Evolutionary conservation across 441 rosid species (phyloP).

Genomic region (Erodium chrysanthum): DNA sequence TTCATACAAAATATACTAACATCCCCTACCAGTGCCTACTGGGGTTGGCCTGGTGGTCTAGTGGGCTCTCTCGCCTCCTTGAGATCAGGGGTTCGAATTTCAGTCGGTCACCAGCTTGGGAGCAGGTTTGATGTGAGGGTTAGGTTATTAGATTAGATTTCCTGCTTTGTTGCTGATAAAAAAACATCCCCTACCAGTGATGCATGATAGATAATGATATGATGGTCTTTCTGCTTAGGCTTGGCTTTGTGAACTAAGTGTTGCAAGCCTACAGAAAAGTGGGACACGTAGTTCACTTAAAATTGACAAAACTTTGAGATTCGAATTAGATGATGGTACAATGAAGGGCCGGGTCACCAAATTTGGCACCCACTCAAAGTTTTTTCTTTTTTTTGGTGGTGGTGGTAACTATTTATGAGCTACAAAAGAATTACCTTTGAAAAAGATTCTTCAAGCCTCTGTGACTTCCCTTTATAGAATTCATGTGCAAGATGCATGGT

Average conservation of each 20-base stretch:
- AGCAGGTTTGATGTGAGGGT: too few relatives aligned
- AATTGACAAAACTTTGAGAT: background rate
- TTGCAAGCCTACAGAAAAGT: conserved; percentile 1
- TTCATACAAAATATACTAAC: background rate
- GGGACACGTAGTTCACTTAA: background rate
- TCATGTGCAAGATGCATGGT: conserved; percentile 83
- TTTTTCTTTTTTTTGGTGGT: too few relatives aligned
- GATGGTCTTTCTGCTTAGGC: background rate
- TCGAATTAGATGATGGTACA: background rate
- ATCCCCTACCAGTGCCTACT: background rate
- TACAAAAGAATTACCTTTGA: conserved; percentile 39
- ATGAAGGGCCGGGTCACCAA: background rate
- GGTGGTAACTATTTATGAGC: background rate
- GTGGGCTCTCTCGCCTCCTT: too few relatives aligned
- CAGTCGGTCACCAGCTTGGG: too few relatives aligned
- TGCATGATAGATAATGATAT: background rate
- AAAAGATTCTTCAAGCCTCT: conserved; percentile 57
- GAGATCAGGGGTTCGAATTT: too few relatives aligned
- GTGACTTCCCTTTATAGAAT: conserved; percentile 78
- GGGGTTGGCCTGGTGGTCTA: too few relatives aligned
- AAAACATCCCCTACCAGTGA: background rate
- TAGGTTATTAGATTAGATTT: too few relatives aligned
- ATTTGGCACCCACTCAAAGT: too few relatives aligned
- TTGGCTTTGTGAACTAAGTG: background rate
- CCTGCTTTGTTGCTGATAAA: too few relatives aligned